A percentile compares a stretch with the other conserved stretches of the same genome.
phyloP scores from a whole-genome alignment of 495 filamentous ascomycete species.

The Aspergillus taichungensis region DNA sequence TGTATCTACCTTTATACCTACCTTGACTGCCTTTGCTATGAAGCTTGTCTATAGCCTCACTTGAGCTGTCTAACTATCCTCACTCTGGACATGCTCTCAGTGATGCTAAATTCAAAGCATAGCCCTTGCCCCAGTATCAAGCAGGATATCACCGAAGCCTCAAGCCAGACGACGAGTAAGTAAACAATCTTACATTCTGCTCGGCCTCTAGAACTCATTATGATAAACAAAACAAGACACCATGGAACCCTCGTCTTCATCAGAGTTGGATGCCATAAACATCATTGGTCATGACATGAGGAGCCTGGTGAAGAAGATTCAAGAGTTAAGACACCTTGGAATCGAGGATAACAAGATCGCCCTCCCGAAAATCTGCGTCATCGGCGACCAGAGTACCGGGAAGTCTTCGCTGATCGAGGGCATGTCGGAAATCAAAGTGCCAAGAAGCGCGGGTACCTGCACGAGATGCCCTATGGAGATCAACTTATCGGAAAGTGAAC shows the following conservation, averaged over 20 bases:
- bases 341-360: slow-evolving; percentile 48
- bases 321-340: slow-evolving; percentile 36
- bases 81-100: no score
- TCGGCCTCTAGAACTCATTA: background rate
- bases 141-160: no score
- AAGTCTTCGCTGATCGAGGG: slow-evolving; percentile 77
- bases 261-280: slow-evolving; percentile 15
- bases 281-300: slow-evolving; percentile 32
- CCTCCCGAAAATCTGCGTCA: slow-evolving; percentile 66
- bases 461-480: slow-evolving; percentile 74
- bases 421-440: slow-evolving; percentile 68
- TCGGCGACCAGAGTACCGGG: slow-evolving; percentile 74
- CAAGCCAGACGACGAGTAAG: background rate
- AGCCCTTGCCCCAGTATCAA: no score
- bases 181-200: background rate
- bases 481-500: slow-evolving; percentile 48
- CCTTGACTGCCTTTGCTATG: no score
- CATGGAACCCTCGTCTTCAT: background rate
- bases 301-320: slow-evolving; percentile 35
- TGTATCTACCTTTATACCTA: no score
- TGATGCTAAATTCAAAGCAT: no score
- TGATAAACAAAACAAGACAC: background rate
- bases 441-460: slow-evolving; percentile 59
- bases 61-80: no score
- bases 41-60: no score